Percentiles rank a stretch among this genome's conserved stretches.
phyloP scores from a whole-genome alignment of 2,329 filamentous ascomycete genomes.

The Orbilia quercus region DNA sequence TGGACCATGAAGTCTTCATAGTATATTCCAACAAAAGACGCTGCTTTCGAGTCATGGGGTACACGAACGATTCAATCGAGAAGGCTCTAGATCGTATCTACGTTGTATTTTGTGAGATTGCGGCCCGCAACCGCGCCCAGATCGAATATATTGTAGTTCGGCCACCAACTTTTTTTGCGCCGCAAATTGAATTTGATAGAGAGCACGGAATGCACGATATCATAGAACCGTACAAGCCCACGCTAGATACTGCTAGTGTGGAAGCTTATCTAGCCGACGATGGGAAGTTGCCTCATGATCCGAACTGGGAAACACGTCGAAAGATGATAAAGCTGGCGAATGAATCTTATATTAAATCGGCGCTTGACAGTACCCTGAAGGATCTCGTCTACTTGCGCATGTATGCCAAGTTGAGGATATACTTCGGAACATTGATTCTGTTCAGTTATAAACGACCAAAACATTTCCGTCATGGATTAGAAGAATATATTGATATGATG shows the following conservation, averaged over 20 bases:
- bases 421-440: constrained; percentile 59
- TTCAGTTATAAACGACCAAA: constrained; percentile 57
- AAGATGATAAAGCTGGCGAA: constrained; percentile 56
- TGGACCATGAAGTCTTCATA: constrained; percentile 59
- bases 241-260: constrained; percentile 43
- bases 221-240: constrained; percentile 56
- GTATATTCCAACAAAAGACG: constrained; percentile 39
- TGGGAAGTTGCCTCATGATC: constrained; percentile 18
- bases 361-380: constrained; percentile 55
- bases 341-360: constrained; percentile 54
- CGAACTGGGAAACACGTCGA: constrained; percentile 52
- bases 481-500: constrained; percentile 56
- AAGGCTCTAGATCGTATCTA: constrained; percentile 58
- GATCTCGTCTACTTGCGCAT: constrained; percentile 58
- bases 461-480: constrained; percentile 42
- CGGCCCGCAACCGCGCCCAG: constrained; percentile 57
- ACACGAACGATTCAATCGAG: constrained; percentile 52
- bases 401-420: constrained; percentile 58
- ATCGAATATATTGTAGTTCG: constrained; percentile 54
- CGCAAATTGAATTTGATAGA: constrained; percentile 40
- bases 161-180: constrained; percentile 41
- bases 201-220: constrained; percentile 56
- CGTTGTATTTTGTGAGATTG: constrained; percentile 58
- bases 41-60: constrained; percentile 58
- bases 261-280: constrained; percentile 52